A percentile compares a stretch with the other conserved stretches of the same genome.
phyloP scores from a whole-genome alignment of 192 early-diverging fungal genomes.

The Podila verticillata region DNA sequence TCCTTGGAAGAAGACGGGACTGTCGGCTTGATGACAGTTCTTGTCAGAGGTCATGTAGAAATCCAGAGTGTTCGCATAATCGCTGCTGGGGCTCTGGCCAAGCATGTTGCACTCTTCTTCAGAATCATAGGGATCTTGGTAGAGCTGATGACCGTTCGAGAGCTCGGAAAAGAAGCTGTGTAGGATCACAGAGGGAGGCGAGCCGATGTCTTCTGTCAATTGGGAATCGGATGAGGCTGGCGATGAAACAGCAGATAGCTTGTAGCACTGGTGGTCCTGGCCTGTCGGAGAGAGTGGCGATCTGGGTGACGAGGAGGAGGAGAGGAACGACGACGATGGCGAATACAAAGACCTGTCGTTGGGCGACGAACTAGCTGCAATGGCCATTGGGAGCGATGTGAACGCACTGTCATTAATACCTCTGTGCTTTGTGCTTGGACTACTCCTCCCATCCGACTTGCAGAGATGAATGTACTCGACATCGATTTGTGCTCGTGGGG shows the following conservation, averaged over 20 bases:
- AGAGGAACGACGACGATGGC: background rate
- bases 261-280: background rate
- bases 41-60: background rate
- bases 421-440: too few species aligned
- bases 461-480: background rate
- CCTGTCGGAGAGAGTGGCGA: background rate
- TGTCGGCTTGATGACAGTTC: conserved; percentile 15
- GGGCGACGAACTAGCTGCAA: too few species aligned
- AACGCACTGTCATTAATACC: background rate
- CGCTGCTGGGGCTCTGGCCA: background rate
- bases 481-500: background rate
- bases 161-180: conserved; percentile 8
- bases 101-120: background rate
- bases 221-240: too few species aligned
- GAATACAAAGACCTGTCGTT: too few species aligned
- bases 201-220: background rate
- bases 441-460: background rate
- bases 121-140: background rate
- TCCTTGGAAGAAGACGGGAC: conserved; percentile 27
- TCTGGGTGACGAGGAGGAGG: background rate
- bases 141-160: conserved; percentile 23
- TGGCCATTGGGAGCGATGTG: background rate
- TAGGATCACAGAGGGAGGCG: background rate
- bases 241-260: too few species aligned
- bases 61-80: background rate